Evolutionary conservation across 345 rosid species (phyloP).

Genomic region (Ailanthus altissimus): DNA sequence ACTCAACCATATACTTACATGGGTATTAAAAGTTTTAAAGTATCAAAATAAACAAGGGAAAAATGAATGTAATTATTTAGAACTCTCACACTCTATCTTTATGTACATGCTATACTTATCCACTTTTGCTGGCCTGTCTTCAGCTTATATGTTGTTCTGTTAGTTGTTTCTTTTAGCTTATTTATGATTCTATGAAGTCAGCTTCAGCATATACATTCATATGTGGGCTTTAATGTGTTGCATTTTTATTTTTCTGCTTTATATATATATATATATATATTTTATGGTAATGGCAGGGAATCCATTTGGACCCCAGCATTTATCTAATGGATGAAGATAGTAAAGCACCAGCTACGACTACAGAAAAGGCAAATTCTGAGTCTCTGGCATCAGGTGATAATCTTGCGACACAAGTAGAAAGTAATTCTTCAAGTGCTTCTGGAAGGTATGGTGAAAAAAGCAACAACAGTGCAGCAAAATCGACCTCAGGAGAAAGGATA

Average conservation of each 20-base stretch:
- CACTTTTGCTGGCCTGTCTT: neutral
- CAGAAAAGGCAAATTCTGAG: constrained; percentile 40
- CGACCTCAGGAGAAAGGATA: constrained; percentile 28
- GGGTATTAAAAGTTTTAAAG: neutral
- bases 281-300: constrained; percentile 56
- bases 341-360: constrained; percentile 47
- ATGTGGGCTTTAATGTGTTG: constrained; percentile 5
- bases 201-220: neutral
- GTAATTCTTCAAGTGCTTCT: constrained; percentile 27
- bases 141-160: neutral
- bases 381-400: constrained; percentile 33
- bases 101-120: neutral
- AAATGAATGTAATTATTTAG: neutral
- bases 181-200: neutral
- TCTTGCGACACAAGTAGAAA: constrained; percentile 35
- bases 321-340: constrained; percentile 91
- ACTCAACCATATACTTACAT: neutral
- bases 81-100: neutral
- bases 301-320: constrained; percentile 97
- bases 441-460: constrained; percentile 35
- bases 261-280: neutral
- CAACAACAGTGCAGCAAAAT: constrained; percentile 18
- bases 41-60: neutral
- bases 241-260: constrained; percentile 19
- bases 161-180: neutral